Conservation (phyloP, 306 rosid species). For the Gastrolobium bilobum region DNA sequence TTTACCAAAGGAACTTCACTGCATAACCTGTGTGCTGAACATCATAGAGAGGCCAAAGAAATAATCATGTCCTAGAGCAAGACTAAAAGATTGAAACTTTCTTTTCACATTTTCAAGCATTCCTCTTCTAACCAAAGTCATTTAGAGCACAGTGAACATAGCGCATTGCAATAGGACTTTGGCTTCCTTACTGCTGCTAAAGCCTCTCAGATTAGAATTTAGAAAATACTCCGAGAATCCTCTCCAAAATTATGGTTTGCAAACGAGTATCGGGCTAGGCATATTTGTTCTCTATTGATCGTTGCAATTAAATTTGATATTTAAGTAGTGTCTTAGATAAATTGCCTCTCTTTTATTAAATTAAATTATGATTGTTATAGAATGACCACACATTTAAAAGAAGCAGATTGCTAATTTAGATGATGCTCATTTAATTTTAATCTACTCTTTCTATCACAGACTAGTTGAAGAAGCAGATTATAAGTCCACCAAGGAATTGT, state of each 20-base stretch:
- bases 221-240: not conserved
- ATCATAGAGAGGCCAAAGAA: not conserved
- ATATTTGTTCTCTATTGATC: not conserved
- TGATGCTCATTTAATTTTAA: not conserved
- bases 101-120: not conserved
- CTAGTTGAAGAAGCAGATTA: constrained; percentile 94
- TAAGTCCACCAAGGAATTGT: constrained; percentile 82
- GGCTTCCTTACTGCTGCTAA: not conserved
- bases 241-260: not conserved
- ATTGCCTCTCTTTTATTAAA: not conserved
- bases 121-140: not conserved
- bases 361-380: not conserved
- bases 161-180: not conserved
- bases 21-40: not conserved
- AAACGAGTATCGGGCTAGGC: not conserved
- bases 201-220: not conserved
- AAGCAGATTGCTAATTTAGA: constrained; percentile 8
- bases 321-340: constrained; percentile 14
- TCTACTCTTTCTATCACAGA: constrained; percentile 55
- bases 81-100: constrained; percentile 13
- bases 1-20: not conserved
- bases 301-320: constrained; percentile 5
- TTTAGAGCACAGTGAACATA: not conserved
- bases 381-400: constrained; percentile 5
- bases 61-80: not conserved